Evolutionary conservation across 2,329 filamentous ascomycete genomes (phyloP), one percentile per base, ranked within the genome.

Genomic region (Epichloe baconii): DNA sequence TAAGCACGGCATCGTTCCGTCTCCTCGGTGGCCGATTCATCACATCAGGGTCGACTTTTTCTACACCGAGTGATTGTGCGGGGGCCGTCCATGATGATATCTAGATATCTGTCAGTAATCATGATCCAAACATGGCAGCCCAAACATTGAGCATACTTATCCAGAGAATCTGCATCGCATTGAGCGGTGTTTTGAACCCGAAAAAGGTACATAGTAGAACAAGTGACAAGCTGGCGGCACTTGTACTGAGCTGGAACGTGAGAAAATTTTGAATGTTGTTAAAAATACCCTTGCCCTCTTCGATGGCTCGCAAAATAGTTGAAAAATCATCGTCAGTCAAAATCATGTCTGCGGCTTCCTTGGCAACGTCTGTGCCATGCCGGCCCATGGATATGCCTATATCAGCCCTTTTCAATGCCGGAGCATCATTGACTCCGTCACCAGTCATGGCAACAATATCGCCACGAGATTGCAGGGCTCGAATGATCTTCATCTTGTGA

Each of bases 1-100:
- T 98, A n/a, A 98, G 81, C 12, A 97, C 93, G 8, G 90, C 85
- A 47, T 95, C 93, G 59, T 85, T 84, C 57, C 89, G 86, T 53
- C 85, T 82, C 35, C 94, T 55, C 2, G 93, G 94, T 1, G 91
- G 91, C 19, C 88, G 85, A 55, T 79, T 85, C 87, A 98, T 96
- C 49, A 98, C 88, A 55, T 91, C 85, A 31, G 88, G 88, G 64
- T 97, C 93, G 45, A 98, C 93, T 17, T 84, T 84, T 65, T 98
- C 93, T 37, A 98, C 93, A 40, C 93, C 94, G 2, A 98, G 82
- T 11, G 93, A 98, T 68, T 98, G 93, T 2, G 93, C 93, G 1
- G 93, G 93, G 93, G 10, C 94, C 93, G 68, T 98, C 94, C 94
- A 98, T 98, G 61, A 98, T 90, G 64, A 98, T 97, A 66, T 98